Evolutionary conservation across 2,329 filamentous ascomycete genomes (phyloP).

Genomic region (Paecilomyces sp.): DNA sequence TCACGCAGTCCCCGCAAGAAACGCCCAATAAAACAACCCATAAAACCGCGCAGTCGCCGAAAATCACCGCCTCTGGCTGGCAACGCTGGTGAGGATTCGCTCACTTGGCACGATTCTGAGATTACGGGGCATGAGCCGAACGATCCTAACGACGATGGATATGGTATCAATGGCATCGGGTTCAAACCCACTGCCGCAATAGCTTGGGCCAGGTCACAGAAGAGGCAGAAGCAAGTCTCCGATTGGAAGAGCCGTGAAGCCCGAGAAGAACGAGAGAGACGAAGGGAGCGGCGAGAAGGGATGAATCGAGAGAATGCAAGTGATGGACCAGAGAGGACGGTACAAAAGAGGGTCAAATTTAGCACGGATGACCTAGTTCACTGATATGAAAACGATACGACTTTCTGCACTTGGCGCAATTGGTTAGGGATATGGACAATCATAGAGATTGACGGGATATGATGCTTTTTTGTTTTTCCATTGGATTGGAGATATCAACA

Average conservation of each 20-base stretch:
- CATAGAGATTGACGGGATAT: not conserved
- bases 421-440: not conserved
- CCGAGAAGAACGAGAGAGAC: conserved; percentile 50
- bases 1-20: conserved; percentile 16
- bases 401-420: not conserved
- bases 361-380: conserved; percentile 13
- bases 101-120: conserved; percentile 53
- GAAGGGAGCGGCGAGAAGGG: conserved; percentile 45
- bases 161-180: conserved; percentile 57
- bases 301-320: conserved; percentile 17
- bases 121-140: conserved; percentile 54
- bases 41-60: conserved; percentile 18
- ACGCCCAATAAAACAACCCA: conserved; percentile 9
- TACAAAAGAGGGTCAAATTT: conserved; percentile 36
- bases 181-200: conserved; percentile 56
- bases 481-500: conserved; percentile 8
- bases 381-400: not conserved
- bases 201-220: conserved; percentile 49
- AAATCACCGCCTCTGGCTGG: conserved; percentile 26
- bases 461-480: not conserved
- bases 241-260: conserved; percentile 55
- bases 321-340: conserved; percentile 19
- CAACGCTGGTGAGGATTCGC: conserved; percentile 20
- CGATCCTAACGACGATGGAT: conserved; percentile 55
- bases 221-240: conserved; percentile 50